Evolutionary conservation across 2,329 filamentous ascomycete species (phyloP).

Genomic region (Lachnellula hyalina): DNA sequence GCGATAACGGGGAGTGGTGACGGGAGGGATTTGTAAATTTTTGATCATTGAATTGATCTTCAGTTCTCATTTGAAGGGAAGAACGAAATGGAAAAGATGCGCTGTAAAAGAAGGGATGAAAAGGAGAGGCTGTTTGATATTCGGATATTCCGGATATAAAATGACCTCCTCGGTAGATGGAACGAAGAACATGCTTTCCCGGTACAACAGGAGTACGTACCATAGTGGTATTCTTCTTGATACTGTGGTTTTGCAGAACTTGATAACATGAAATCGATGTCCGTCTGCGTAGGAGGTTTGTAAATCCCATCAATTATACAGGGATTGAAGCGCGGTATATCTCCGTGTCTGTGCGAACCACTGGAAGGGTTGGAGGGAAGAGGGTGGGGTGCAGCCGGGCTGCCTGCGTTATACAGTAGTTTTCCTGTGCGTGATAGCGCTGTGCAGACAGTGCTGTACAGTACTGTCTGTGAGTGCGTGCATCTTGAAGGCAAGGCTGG

Average conservation of each 20-base stretch:
- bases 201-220: neutral
- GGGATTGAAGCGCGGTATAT: neutral
- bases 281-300: conserved; percentile 3
- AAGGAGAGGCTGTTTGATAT: neutral
- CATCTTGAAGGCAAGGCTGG: neutral
- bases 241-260: neutral
- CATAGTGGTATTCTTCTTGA: conserved; percentile 6
- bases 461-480: neutral
- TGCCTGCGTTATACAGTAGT: conserved; percentile 1
- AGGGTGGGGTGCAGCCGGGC: conserved; percentile 13
- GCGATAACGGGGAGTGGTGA: conserved; percentile 13
- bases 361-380: conserved; percentile 1
- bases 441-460: neutral
- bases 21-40: conserved; percentile 5
- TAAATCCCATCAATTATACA: neutral
- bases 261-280: conserved; percentile 2
- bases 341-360: neutral
- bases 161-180: conserved; percentile 1
- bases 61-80: neutral
- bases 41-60: neutral
- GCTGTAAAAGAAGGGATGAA: too few relatives aligned
- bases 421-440: conserved; percentile 1
- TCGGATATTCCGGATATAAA: neutral
- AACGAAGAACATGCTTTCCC: neutral
- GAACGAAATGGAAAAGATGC: neutral